A percentile compares a stretch with the other conserved stretches of the same genome.
Conservation (phyloP, 2,329 filamentous ascomycete species). For the Microdochium bolleyi region DNA sequence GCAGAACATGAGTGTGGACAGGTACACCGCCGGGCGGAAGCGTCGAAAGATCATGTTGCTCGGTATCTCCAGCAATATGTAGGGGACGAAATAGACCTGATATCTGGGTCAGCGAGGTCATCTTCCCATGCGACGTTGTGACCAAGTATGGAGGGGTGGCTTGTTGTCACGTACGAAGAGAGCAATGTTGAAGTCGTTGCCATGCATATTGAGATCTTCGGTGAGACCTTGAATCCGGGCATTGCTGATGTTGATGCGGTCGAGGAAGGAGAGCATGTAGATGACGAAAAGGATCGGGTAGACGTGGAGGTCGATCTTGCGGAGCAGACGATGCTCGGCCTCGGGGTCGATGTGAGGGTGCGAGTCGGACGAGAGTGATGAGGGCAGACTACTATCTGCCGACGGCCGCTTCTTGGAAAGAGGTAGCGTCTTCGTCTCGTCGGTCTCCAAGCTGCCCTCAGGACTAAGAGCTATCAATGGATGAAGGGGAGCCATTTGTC, state of each 20-base stretch:
- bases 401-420: neutral
- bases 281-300: constrained; percentile 31
- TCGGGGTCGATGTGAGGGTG: constrained; percentile 16
- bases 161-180: constrained; percentile 21
- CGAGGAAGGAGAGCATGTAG: constrained; percentile 32
- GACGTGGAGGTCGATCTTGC: constrained; percentile 31
- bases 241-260: constrained; percentile 39
- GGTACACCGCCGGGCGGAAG: constrained; percentile 28
- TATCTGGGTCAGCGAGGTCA: constrained; percentile 1
- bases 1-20: constrained; percentile 27
- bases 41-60: constrained; percentile 36
- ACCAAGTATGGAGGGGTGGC: no score
- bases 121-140: neutral
- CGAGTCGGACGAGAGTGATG: neutral
- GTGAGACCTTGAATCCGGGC: constrained; percentile 34
- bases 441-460: neutral
- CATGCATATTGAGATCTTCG: constrained; percentile 29
- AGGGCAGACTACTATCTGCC: neutral
- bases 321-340: constrained; percentile 25
- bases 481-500: no score
- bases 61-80: constrained; percentile 35
- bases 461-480: neutral
- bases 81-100: constrained; percentile 28
- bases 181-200: constrained; percentile 33
- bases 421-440: neutral